Percentiles rank a stretch among this genome's conserved stretches.
phyloP scores from a whole-genome alignment of 768 basidiomycete species.

The Russula ochroleuca region DNA sequence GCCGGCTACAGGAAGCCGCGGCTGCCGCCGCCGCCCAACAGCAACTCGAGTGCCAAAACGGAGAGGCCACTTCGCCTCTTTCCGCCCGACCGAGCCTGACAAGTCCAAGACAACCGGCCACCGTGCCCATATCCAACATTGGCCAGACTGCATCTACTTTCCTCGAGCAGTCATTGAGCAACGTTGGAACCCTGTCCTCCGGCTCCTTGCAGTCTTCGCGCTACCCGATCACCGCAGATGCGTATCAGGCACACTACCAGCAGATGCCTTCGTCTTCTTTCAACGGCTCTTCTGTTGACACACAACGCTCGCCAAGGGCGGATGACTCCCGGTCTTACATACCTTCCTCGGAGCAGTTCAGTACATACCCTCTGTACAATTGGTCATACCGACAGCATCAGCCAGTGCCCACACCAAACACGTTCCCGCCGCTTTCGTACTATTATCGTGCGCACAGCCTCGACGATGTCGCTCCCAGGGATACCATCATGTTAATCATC shows the following conservation, averaged over 20 bases:
- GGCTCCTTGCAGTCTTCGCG: conserved; percentile 58
- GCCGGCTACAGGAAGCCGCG: conserved; percentile 69
- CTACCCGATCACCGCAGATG: conserved; percentile 67
- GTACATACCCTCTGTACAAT: conserved; percentile 61
- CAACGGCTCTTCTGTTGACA: conserved; percentile 40
- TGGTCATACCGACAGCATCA: conserved; percentile 71
- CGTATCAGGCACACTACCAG: conserved; percentile 55
- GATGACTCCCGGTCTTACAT: conserved; percentile 43
- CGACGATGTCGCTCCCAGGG: conserved; percentile 77
- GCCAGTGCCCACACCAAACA: conserved; percentile 42
- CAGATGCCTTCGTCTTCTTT: conserved; percentile 40
- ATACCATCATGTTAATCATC: conserved; percentile 77
- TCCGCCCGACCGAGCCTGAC: conserved; percentile 19
- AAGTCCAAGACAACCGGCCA: conserved; percentile 16
- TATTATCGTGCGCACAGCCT: conserved; percentile 73
- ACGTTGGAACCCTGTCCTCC: conserved; percentile 38
- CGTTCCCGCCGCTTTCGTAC: conserved; percentile 58
- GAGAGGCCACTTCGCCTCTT: conserved; percentile 22
- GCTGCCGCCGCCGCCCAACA: conserved; percentile 52
- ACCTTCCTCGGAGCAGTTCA: conserved; percentile 50
- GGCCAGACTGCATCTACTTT: conserved; percentile 39
- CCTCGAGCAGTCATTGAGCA: conserved; percentile 48
- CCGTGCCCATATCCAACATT: conserved; percentile 14
- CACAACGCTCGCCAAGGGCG: conserved; percentile 34
- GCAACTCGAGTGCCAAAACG: conserved; percentile 39